Evolutionary conservation across 148 eudicot species (phyloP), one percentile per base, ranked within the genome.

Genomic region (Rhododendron ferrugineum): DNA sequence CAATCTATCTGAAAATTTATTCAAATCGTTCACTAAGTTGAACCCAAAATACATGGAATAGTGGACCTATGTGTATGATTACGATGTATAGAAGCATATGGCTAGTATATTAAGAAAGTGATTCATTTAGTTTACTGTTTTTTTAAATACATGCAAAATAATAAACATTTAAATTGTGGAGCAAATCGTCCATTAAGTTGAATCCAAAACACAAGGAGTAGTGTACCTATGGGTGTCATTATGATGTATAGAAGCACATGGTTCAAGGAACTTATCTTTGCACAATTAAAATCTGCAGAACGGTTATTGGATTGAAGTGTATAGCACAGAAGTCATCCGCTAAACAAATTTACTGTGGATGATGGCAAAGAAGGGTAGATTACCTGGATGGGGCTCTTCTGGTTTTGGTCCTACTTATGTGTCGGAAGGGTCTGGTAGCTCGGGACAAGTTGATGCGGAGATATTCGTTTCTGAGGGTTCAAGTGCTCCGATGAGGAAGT

Each of bases 341-440:
- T 6, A 70, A 73, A n/a, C 44, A 47, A 26, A 47, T 68, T 79
- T 44, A 36, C 68, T 36, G 74, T 81, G 26, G 40, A 78, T 86
- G 83, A 93, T 92, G 94, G 92, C 90, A 50, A 91, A 87, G 88
- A 93, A 89, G 84, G 90, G 85, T 82, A 91, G 90, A 84, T 92
- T 90, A 64, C 88, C 90, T 5, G 91, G 86, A 40, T 90, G 87
- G 28, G 85, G 78, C 81, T 83, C 89, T 64, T 26, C 87, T 79
- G 88, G 90, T 34, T 89, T 86, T 52, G 88, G 82, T 44, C 86
- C 90, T 37, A 79, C 88, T 78, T 87, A 76, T 66, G 95, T 86
- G 77, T 89, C 92, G 11, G 93, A 92, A 78, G 93, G 90, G n/a
- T 91, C 92, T 49, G 96, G 89, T 82, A 87, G 92, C 88, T 91